Conservation (phyloP, 257 asterid species). For the Ballota nigra region DNA sequence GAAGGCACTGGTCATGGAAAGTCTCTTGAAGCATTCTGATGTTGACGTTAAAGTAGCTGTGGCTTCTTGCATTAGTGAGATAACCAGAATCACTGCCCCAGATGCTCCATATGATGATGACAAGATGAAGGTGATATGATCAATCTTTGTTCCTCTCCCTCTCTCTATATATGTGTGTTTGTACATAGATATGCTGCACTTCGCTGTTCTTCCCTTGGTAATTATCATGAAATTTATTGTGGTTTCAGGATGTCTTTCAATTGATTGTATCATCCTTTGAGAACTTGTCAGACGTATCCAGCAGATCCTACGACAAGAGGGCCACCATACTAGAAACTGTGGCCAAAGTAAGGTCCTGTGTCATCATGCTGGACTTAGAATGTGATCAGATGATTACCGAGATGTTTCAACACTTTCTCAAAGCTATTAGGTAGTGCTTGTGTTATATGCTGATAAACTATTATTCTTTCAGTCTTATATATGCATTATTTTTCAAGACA, state of each 20-base stretch:
- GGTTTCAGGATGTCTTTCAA: slow-evolving; percentile 79
- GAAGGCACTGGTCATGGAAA: slow-evolving; percentile 58
- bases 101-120: slow-evolving; percentile 97
- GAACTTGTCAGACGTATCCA: slow-evolving; percentile 59
- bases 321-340: slow-evolving; percentile 85
- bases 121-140: slow-evolving; percentile 69
- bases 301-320: slow-evolving; percentile 77
- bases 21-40: slow-evolving; percentile 70
- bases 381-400: slow-evolving; percentile 79
- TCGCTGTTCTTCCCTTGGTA: slow-evolving; percentile 4
- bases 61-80: slow-evolving; percentile 95
- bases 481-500: slow-evolving; percentile 1
- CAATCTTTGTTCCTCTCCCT: background rate
- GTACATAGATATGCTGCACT: background rate
- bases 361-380: slow-evolving; percentile 96
- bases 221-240: slow-evolving; percentile 25
- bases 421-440: slow-evolving; percentile 62
- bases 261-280: slow-evolving; percentile 88
- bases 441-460: background rate
- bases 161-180: background rate
- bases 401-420: slow-evolving; percentile 86
- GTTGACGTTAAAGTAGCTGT: slow-evolving; percentile 83
- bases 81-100: slow-evolving; percentile 96
- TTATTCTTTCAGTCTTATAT: slow-evolving; percentile 4
- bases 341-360: slow-evolving; percentile 94